Evolutionary conservation across 768 basidiomycete species (phyloP), one percentile per base, ranked within the genome.

Genomic region (Leucosporidium yakuticum): DNA sequence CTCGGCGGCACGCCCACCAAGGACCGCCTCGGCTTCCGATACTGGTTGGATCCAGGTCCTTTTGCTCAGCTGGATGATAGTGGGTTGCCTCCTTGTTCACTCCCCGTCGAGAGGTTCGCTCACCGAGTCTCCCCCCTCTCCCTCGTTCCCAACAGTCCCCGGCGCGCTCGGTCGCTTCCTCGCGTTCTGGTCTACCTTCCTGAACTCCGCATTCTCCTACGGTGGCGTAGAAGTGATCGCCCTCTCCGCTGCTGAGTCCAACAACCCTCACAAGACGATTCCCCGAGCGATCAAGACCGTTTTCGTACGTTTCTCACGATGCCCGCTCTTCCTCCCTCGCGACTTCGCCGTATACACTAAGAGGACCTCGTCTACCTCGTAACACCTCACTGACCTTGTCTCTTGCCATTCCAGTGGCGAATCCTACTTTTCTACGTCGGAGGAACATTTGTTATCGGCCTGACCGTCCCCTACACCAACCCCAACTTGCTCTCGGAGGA

Each of bases 341-440:
- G 88, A 87, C 49, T 87, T 91, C 75, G 78, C 84, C 73, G 74
- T 70, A 69, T 48, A 62, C n/a, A 69, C 71, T 27, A 81, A 94
- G 14, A 79, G 96, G 68, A 91, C 88, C 39, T 90, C 90, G 4
- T 91, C 92, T 9, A 91, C 88, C 88, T 94, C 91, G 36, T 91
- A 93, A 34, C 90, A 89, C 8, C 58, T 68, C 63, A 19, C 88
- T 77, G 92, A 94, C 77, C 77, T 96, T 57, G 94, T 90, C 80
- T 91, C 90, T 6, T 87, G 87, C 62, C 92, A 91, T 23, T 77
- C 80, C 55, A 79, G 79, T 36, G 82, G 95, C n/a, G 92, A 93
- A 91, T 96, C 73, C 82, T 91, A 3, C 9, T 23, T n/a, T n/a
- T 34, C 32, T 53, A 53, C 56, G 31, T 17, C 56, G n/a, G 39